phyloP scores from a whole-genome alignment of 2,329 filamentous ascomycete genomes.

The Monilinia vaccinii-corymbosi region DNA sequence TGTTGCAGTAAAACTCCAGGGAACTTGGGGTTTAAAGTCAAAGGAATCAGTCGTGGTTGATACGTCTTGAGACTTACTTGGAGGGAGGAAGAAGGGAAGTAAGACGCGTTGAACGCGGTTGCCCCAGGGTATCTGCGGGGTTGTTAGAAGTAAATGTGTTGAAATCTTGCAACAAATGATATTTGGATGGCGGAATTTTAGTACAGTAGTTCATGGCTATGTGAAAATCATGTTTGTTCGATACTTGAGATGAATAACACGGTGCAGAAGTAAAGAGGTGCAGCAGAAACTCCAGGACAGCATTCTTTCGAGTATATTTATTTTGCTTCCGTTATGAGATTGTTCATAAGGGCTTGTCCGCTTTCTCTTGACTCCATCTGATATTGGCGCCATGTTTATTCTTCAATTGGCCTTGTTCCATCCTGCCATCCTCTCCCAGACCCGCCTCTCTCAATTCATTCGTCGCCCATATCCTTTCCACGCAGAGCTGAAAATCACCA shows the following conservation, averaged over 20 bases:
- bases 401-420: constrained; percentile 32
- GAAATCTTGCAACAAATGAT: neutral
- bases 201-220: neutral
- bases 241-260: neutral
- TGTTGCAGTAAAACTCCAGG: neutral
- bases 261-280: neutral
- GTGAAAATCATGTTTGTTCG: neutral
- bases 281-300: neutral
- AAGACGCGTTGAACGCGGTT: constrained; percentile 1
- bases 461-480: constrained; percentile 86
- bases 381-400: constrained; percentile 37
- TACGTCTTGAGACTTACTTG: neutral
- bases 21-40: neutral
- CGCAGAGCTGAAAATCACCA: constrained; percentile 78
- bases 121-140: neutral
- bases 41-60: neutral
- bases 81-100: neutral
- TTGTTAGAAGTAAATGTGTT: neutral
- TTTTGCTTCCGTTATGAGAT: neutral
- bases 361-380: constrained; percentile 31
- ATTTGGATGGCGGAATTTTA: neutral
- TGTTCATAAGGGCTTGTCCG: neutral
- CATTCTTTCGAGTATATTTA: neutral
- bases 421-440: constrained; percentile 22
- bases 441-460: constrained; percentile 39